Evolutionary conservation across 371 early-diverging fungal genomes (phyloP), one percentile per base, ranked within the genome.

Genomic region (Rhizopus delemar): DNA sequence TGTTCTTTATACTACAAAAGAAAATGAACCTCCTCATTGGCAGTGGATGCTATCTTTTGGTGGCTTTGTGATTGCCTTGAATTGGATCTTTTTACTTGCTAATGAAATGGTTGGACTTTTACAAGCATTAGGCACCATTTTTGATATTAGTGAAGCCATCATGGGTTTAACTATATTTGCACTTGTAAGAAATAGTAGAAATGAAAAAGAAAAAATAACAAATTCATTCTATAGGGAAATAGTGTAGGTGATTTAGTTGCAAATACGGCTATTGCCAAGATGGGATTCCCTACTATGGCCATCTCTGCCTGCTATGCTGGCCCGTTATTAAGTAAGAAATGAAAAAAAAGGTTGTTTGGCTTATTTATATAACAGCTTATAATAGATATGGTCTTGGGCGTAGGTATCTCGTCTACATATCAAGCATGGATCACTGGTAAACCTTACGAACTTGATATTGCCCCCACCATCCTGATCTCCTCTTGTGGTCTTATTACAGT

Each of bases 241-340:
- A 90, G 90, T 57, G 69, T 93, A 9, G 93, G 93, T 28, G 93
- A 93, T 62, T 71, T 93, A 34, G 88, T 92, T 4, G 88, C 93
- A 3, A 92, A 93, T 62, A 80, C 93, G n/a, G 86, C 93, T 9
- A 86, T 93, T 53, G 91, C 93, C 11, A 83, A 78, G 60, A 87
- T 90, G 89, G 93, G 93, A 7, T 89, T 84, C 53, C 92, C 93
- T 9, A 85, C 82, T 31, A 93, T 93, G 93, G 93, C 91, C 2
- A 79, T 93, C 22, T 84, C 88, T 8, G 93, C 93, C 0, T 92
- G 93, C 55, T 93, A 92, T 71, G 93, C 91, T 6, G 88, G 91
- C 6, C 93, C 93, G 3, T 73, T 92, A 72, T 64, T 92, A 33
- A 90, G 86, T 88, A 83, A 69, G 74, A 68, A 16, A 1, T 22